Evolutionary conservation across 2,329 filamentous ascomycete species (phyloP), one percentile per base, ranked within the genome.

Genomic region (Penicillium sp.): DNA sequence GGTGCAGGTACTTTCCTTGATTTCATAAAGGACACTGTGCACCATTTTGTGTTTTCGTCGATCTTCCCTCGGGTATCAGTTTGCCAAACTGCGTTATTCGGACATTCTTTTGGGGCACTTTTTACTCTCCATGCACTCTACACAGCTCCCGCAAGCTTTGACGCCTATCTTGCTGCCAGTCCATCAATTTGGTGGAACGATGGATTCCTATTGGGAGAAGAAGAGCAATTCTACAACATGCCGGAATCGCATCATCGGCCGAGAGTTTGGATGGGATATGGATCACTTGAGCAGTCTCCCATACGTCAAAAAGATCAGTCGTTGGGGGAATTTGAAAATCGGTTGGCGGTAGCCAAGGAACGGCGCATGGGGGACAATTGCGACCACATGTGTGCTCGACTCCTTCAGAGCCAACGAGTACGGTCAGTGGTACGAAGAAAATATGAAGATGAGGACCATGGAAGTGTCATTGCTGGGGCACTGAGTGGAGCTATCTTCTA

Each of bases 31-130:
- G 66, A 71, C 7, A 36, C 23, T 2, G 67, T 79, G 2, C 73
- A 73, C 47, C 67, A 74, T 0, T 67, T 72, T 32, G 29, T 56
- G 53, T 70, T 7, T 45, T 64, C 35, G 39, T 63, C 14, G 26
- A 66, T 56, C 26, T 78, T 67, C 52, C 67, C 61, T 1, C 65
- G 63, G n/a, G 60, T 71, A 2, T 60, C 56, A 0, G 68, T 73
- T 14, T 62, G 66, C 1, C 70, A 71, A 23, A 76, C 76, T 45
- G 79, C 76, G 0, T 65, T 81, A 1, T 80, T 74, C 38, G 79
- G 79, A 0, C 79, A 81, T 53, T 81, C 78, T 0, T 79, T 78
- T 26, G 78, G 78, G 2, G 79, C 78, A 0, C 65, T 81, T 0
- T 81, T 81, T 43, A 67, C 72, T 0, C 67, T 81, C 3, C 76